phyloP scores from a whole-genome alignment of 1,139 yeast species.

The Martiniozyma asiatica region DNA sequence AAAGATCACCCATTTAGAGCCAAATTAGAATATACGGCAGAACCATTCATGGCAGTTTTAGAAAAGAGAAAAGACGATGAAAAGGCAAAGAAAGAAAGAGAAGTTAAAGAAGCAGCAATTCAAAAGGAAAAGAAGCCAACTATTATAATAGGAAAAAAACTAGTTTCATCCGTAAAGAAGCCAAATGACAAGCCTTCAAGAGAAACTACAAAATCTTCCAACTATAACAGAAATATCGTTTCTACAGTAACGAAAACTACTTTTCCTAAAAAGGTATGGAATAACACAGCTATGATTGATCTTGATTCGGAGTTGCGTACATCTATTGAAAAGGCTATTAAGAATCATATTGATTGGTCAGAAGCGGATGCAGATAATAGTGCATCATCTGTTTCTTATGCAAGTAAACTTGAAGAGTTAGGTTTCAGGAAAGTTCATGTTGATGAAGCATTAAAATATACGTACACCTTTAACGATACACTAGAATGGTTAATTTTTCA shows the following conservation, averaged over 20 bases:
- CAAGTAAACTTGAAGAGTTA: constrained; percentile 26
- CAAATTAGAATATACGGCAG: constrained; percentile 42
- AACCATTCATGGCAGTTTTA: constrained; percentile 57
- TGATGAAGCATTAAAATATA: constrained; percentile 56
- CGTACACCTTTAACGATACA: constrained; percentile 40
- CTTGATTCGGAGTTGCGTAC: constrained; percentile 37
- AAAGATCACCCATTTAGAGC: constrained; percentile 38
- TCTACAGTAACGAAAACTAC: constrained; percentile 13
- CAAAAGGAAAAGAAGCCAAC: constrained; percentile 32
- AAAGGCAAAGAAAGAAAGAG: constrained; percentile 32
- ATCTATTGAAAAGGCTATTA: constrained; percentile 42
- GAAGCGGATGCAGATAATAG: constrained; percentile 19
- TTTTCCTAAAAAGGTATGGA: constrained; percentile 59
- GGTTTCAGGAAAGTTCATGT: constrained; percentile 68
- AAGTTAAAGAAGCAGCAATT: constrained; percentile 27
- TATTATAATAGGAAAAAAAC: constrained; percentile 23
- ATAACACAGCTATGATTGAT: constrained; percentile 33
- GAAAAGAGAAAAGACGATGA: constrained; percentile 38
- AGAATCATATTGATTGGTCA: constrained; percentile 44
- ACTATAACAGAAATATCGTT: constrained; percentile 3
- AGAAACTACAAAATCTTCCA: background rate
- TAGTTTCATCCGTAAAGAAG: background rate
- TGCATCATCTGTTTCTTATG: constrained; percentile 6
- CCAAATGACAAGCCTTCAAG: background rate
- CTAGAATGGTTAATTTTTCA: constrained; percentile 80